These are phyloP conservation scores for Sporothrix inflata DNA, from an alignment of 2,329 filamentous ascomycete genomes.

Conservation along the genomic window DNA sequence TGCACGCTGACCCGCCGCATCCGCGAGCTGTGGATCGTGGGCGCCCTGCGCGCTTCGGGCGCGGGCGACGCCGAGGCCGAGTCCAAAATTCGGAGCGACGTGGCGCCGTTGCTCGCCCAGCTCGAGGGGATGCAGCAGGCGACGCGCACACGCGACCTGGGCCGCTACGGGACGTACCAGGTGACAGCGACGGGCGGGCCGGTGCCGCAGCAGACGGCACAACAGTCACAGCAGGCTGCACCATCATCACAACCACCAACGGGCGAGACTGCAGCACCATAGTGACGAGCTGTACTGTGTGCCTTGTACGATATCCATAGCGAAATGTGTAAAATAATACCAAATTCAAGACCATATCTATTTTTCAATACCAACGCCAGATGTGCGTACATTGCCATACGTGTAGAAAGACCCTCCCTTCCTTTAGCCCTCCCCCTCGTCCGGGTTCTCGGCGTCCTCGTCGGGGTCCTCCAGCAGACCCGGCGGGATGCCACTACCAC, in stretches of 20 bases:
- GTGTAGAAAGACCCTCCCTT: background rate
- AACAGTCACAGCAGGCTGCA: background rate
- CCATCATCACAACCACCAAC: background rate
- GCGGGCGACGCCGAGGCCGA: conserved; percentile 47
- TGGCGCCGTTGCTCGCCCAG: conserved; percentile 43
- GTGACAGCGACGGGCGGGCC: conserved; percentile 26
- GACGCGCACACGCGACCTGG: conserved; percentile 35
- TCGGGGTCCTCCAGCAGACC: conserved; percentile 52
- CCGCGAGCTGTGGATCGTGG: conserved; percentile 55
- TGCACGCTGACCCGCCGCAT: conserved; percentile 52
- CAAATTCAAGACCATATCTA: background rate
- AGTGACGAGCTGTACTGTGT: background rate
- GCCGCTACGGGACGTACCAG: conserved; percentile 36
- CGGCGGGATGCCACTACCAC: background rate
- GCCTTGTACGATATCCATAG: conserved; percentile 7
- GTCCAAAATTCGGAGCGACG: conserved; percentile 42
- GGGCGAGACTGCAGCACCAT: background rate
- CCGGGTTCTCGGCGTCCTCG: conserved; percentile 51
- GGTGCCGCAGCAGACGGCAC: conserved; percentile 2
- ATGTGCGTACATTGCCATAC: background rate
- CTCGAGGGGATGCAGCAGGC: conserved; percentile 41
- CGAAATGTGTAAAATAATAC: background rate
- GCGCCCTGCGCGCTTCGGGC: conserved; percentile 49
- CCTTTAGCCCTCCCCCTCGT: conserved; percentile 34
- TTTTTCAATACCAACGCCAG: background rate